Evolutionary conservation across 2,329 filamentous ascomycete species (phyloP), one percentile per base, ranked within the genome.

Genomic region (Pseudocercospora vitis): DNA sequence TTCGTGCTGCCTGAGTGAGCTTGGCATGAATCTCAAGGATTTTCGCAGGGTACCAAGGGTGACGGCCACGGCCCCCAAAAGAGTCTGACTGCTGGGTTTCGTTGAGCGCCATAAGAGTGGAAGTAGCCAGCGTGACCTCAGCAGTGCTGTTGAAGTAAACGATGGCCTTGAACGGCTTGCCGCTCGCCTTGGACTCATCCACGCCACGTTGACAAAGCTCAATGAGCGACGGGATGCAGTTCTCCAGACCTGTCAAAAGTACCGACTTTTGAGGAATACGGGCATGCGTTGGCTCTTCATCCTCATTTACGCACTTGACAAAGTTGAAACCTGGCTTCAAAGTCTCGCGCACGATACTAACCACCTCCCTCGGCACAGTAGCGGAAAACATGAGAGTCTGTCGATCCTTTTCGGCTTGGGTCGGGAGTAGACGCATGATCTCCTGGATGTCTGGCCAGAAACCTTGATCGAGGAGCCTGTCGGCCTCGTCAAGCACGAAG

Each of bases 331-430:
- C 77, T 1, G 83, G 81, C 68, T 91, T 89, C 70, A 97, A 86
- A 62, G 89, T 90, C 61, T 76, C 74, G 55, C 86, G 82, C 33
- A 95, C 92, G 45, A 97, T 81, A 37, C 81, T 74, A 62, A 96
- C 85, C 39, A 99, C 92, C 58, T 91, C 83, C 55, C 81, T 80
- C 40, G 92, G 90, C 26, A 99, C 88, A 8, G 94, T 99, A 39
- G 94, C 94, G 11, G 92, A 97, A 71, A 95, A 96, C 72, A 99
- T 86, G 65, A 99, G 83, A 5, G 91, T 96, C 72, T 99, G 94
- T 46, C 92, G 85, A 50, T 87, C 79, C 56, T 86, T 82, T 48
- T 84, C 72, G 0, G 70, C 64, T 5, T 81, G 79, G 42, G 80
- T 74, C 2, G 92, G 92, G 7, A 96, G 66, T 29, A 71, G 60